These are phyloP conservation scores for Fraxinus ornus DNA, from an alignment of 305 asterid genomes.

Conservation along the genomic window DNA sequence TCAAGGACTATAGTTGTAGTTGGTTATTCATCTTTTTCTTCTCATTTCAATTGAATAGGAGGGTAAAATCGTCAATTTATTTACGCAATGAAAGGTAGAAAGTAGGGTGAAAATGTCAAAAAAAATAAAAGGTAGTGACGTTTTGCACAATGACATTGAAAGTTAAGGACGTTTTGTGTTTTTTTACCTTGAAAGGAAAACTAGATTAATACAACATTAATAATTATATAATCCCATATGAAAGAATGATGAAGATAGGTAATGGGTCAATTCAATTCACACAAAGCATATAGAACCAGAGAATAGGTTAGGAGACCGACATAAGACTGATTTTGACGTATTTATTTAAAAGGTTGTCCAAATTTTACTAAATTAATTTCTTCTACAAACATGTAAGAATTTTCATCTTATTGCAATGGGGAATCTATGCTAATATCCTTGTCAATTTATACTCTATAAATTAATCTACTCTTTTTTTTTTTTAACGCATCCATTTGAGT, in stretches of 20 bases:
- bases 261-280: not conserved
- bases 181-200: not conserved
- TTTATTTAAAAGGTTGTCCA: not conserved
- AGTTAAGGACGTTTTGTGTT: too few relatives aligned
- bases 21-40: too few relatives aligned
- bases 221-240: not conserved
- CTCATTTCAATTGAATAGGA: too few relatives aligned
- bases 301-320: constrained; percentile 7
- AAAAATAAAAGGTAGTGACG: too few relatives aligned
- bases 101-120: too few relatives aligned
- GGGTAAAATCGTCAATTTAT: too few relatives aligned
- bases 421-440: not conserved
- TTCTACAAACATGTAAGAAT: not conserved
- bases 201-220: too few relatives aligned
- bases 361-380: not conserved
- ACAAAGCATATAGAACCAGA: not conserved
- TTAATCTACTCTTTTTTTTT: not conserved
- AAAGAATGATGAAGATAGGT: not conserved
- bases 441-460: not conserved
- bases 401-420: not conserved
- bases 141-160: too few relatives aligned
- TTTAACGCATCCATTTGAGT: not conserved
- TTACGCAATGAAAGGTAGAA: too few relatives aligned
- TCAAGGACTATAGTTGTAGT: too few relatives aligned
- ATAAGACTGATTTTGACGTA: not conserved